Percentiles rank a stretch among this genome's conserved stretches.
These are phyloP conservation scores for Eimeria zaria DNA, from an alignment of 169 alveolate species.

Conservation along the genomic window DNA sequence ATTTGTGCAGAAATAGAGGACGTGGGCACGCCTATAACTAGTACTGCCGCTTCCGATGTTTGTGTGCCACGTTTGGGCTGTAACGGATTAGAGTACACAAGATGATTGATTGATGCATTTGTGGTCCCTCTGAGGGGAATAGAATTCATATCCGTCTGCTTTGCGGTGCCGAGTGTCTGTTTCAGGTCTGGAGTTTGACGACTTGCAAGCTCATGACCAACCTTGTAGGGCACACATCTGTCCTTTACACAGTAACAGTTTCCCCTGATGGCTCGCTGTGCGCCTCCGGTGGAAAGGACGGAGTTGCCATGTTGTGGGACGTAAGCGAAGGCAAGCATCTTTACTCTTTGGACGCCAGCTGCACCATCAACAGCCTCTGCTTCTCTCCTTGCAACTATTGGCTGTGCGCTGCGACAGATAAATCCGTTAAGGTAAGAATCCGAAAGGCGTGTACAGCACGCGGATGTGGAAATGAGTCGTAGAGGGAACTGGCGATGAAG, in stretches of 20 bases:
- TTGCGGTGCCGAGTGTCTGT: background rate
- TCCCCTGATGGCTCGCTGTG: slow-evolving; percentile 99
- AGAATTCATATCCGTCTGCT: background rate
- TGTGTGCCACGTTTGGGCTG: background rate
- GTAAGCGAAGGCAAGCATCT: slow-evolving; percentile 97
- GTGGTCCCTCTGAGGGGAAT: background rate
- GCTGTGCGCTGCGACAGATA: slow-evolving; percentile 98
- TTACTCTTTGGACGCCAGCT: slow-evolving; percentile 96
- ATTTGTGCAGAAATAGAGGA: too few relatives aligned
- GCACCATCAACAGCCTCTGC: slow-evolving; percentile 97
- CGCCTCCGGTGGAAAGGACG: slow-evolving; percentile 99
- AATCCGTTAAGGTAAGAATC: slow-evolving; percentile 92
- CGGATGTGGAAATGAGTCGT: background rate
- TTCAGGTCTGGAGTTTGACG: slow-evolving; percentile 96
- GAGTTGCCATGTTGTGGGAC: slow-evolving; percentile 98
- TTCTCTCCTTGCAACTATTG: slow-evolving; percentile 98
- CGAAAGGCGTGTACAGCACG: background rate
- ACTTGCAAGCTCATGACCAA: slow-evolving; percentile 97
- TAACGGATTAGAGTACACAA: background rate
- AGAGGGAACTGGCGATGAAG: slow-evolving; percentile 53
- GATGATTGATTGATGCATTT: background rate
- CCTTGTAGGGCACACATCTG: slow-evolving; percentile 98
- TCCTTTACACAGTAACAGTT: slow-evolving; percentile 96
- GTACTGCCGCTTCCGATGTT: background rate
- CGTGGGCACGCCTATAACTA: too few relatives aligned